These are phyloP conservation scores for Tricholoma saponaceum DNA, from an alignment of 768 basidiomycete genomes.

Conservation along the genomic window DNA sequence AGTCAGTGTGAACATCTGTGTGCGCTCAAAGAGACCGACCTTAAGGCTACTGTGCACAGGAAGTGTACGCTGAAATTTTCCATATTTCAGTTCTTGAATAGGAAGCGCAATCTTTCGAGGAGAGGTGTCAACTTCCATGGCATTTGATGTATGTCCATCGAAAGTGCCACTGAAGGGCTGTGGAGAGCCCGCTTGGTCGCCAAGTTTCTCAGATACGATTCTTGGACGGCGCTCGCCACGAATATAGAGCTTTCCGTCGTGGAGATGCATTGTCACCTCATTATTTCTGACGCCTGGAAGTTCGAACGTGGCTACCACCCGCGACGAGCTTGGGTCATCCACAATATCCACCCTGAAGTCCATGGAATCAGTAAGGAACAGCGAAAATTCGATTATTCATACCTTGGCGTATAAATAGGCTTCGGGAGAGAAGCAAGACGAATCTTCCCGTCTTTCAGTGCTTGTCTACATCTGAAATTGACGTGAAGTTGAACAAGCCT, in stretches of 20 bases:
- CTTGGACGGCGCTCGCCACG: constrained; percentile 27
- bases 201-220: not conserved
- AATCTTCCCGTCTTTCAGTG: constrained; percentile 4
- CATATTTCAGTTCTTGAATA: constrained; percentile 39
- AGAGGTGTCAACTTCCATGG: not conserved
- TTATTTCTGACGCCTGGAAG: constrained; percentile 39
- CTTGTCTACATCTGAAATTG: not conserved
- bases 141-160: not conserved
- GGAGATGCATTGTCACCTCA: constrained; percentile 31
- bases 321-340: constrained; percentile 32
- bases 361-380: not conserved
- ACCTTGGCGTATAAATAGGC: constrained; percentile 14
- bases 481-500: constrained; percentile 3
- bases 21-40: constrained; percentile 22
- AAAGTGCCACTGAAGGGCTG: not conserved
- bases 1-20: constrained; percentile 8
- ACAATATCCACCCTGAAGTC: constrained; percentile 37
- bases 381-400: not conserved
- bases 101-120: constrained; percentile 12
- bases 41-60: constrained; percentile 33
- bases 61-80: constrained; percentile 36
- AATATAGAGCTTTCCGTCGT: constrained; percentile 29
- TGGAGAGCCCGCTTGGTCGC: not conserved
- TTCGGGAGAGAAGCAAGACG: constrained; percentile 1
- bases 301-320: constrained; percentile 35